Conservation (phyloP, 1,284 basidiomycete genomes). For the Vanrija sp. region DNA sequence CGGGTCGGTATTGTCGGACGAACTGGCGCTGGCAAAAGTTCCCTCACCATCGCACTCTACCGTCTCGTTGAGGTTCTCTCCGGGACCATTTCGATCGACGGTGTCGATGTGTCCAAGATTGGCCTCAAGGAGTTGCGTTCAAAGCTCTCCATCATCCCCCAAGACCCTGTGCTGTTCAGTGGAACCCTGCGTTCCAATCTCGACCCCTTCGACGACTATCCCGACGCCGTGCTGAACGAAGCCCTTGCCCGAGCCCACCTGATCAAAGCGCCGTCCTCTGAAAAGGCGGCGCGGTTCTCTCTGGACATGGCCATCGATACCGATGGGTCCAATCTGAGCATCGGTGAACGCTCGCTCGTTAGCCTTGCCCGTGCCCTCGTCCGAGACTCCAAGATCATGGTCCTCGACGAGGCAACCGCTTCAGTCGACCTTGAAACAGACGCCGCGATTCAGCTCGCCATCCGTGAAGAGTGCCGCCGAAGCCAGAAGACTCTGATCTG, state of each 20-base stretch:
- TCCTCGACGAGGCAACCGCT: conserved; percentile 55
- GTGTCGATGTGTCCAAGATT: conserved; percentile 50
- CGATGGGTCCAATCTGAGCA: conserved; percentile 61
- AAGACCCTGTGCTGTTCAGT: conserved; percentile 53
- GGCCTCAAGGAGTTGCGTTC: conserved; percentile 49
- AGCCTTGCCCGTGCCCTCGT: conserved; percentile 65
- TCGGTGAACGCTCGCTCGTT: conserved; percentile 62
- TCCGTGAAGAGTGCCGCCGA: conserved; percentile 58
- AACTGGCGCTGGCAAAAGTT: conserved; percentile 44
- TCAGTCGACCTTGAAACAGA: conserved; percentile 63
- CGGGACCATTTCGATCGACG: conserved; percentile 51
- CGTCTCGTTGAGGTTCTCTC: conserved; percentile 45
- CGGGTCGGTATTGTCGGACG: not conserved
- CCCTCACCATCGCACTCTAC: conserved; percentile 53
- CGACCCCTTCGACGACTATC: conserved; percentile 66
- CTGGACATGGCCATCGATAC: conserved; percentile 59
- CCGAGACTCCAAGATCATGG: conserved; percentile 54
- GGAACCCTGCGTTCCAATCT: conserved; percentile 62
- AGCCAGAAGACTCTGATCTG: conserved; percentile 58
- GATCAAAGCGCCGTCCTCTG: no score
- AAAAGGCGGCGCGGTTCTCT: conserved; percentile 41
- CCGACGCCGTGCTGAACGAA: conserved; percentile 71
- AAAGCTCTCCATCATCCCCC: conserved; percentile 54
- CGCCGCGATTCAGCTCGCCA: conserved; percentile 63
- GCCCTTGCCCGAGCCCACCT: conserved; percentile 71